These are phyloP conservation scores for Phytopythium montanum DNA, from an alignment of 352 stramenopile species.

Conservation along the genomic window DNA sequence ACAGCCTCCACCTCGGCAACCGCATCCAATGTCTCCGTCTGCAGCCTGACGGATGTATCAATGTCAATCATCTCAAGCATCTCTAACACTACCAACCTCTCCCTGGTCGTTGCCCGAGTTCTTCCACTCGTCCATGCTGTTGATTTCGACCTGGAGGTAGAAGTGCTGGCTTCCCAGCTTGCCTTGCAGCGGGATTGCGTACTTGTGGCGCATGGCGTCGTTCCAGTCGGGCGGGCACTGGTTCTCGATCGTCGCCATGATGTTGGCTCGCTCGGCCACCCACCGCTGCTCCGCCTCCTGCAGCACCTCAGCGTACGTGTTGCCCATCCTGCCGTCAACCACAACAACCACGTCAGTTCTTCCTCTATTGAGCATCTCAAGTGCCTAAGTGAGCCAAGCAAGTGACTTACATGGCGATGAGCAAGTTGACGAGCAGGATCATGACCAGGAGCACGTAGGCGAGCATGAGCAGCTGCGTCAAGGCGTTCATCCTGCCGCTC, in stretches of 20 bases:
- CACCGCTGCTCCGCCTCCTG: constrained; percentile 56
- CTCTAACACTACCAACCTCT: not conserved
- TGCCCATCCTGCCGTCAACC: constrained; percentile 43
- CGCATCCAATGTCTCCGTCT: constrained; percentile 15
- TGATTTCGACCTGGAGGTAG: constrained; percentile 48
- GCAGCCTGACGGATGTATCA: constrained; percentile 8
- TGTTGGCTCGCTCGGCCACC: constrained; percentile 60
- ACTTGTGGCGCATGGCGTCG: constrained; percentile 28
- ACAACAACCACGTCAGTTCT: not conserved
- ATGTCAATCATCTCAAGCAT: not conserved
- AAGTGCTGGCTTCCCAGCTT: constrained; percentile 31
- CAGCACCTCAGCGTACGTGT: constrained; percentile 59
- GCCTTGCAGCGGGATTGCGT: constrained; percentile 37
- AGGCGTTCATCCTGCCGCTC: constrained; percentile 33
- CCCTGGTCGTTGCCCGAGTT: constrained; percentile 8
- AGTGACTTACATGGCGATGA: constrained; percentile 51
- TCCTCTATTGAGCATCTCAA: not conserved
- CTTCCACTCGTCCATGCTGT: constrained; percentile 42
- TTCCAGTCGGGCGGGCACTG: constrained; percentile 32
- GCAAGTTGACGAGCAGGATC: constrained; percentile 62
- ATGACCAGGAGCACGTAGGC: constrained; percentile 61
- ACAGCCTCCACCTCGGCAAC: not conserved
- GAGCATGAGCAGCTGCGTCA: constrained; percentile 52
- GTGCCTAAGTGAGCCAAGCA: not conserved
- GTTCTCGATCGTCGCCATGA: constrained; percentile 61